Percentiles rank a stretch among this genome's conserved stretches.
Evolutionary conservation across 768 basidiomycete genomes (phyloP).

Genomic region (Sistotremastrum suecicum): DNA sequence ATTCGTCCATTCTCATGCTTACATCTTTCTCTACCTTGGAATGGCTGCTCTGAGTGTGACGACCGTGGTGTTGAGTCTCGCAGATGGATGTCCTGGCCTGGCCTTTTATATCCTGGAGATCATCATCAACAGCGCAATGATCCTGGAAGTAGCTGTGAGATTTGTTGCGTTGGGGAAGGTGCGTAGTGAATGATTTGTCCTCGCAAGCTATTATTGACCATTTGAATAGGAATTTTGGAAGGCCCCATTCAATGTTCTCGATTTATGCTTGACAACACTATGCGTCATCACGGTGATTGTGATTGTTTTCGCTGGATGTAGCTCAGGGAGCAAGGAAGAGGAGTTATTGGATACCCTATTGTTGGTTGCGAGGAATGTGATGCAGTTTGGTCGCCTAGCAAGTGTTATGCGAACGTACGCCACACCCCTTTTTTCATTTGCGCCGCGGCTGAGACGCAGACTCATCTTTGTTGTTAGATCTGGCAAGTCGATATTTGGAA

Average conservation of each 20-base stretch:
- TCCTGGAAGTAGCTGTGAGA: conserved; percentile 81
- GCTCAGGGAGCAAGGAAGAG: conserved; percentile 75
- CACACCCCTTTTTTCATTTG: conserved; percentile 6
- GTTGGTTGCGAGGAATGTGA: conserved; percentile 81
- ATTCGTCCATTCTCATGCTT: conserved; percentile 76
- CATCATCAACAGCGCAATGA: conserved; percentile 85
- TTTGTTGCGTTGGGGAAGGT: conserved; percentile 91
- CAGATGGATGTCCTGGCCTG: conserved; percentile 75
- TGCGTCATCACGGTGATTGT: conserved; percentile 83
- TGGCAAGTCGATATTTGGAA: conserved; percentile 78
- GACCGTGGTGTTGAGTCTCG: conserved; percentile 71
- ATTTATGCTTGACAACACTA: conserved; percentile 77
- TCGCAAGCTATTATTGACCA: background rate
- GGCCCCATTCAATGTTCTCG: conserved; percentile 83
- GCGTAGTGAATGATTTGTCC: conserved; percentile 17
- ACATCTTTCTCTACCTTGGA: conserved; percentile 76
- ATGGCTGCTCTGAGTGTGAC: conserved; percentile 83
- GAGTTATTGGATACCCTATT: conserved; percentile 88
- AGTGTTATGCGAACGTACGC: conserved; percentile 88
- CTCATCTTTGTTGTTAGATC: conserved; percentile 33
- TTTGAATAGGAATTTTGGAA: conserved; percentile 82
- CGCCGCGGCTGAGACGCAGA: background rate
- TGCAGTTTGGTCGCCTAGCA: conserved; percentile 86
- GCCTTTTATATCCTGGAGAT: conserved; percentile 84
- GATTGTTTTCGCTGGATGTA: conserved; percentile 78